Evolutionary conservation across 352 stramenopile species (phyloP).

Genomic region (Globisporangium takayamanum): DNA sequence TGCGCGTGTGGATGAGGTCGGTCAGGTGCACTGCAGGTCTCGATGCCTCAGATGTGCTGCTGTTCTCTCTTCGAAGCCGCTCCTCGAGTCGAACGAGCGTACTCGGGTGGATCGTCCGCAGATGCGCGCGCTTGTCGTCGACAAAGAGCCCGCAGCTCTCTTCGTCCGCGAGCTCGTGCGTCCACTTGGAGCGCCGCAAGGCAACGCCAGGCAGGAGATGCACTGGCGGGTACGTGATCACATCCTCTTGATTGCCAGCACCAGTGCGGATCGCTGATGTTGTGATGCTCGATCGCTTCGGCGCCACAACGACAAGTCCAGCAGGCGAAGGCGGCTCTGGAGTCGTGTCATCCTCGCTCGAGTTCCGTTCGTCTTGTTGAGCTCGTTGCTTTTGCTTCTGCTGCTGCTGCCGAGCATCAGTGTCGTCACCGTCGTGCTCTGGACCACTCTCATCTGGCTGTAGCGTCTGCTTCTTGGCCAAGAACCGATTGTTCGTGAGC

Average conservation of each 20-base stretch:
- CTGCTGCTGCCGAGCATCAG: neutral
- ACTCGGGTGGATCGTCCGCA: constrained; percentile 31
- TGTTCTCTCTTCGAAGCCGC: constrained; percentile 29
- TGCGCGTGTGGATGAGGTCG: constrained; percentile 8
- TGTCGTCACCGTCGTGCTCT: neutral
- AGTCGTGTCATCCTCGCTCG: neutral
- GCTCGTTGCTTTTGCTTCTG: neutral
- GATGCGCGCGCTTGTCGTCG: constrained; percentile 25
- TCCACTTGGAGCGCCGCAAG: constrained; percentile 25
- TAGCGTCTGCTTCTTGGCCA: constrained; percentile 10
- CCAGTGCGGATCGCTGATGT: neutral
- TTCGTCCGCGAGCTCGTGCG: constrained; percentile 32
- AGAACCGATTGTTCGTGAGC: constrained; percentile 47
- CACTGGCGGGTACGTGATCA: constrained; percentile 11
- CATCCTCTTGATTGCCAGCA: neutral
- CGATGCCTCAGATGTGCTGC: neutral
- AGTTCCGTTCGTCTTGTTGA: neutral
- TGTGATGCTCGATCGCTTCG: constrained; percentile 12
- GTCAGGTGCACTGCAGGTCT: neutral
- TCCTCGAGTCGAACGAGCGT: constrained; percentile 54
- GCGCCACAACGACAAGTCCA: constrained; percentile 12
- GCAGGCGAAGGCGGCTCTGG: neutral
- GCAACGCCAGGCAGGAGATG: constrained; percentile 17
- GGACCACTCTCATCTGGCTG: neutral
- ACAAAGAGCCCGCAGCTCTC: constrained; percentile 43